Evolutionary conservation across 345 rosid species (phyloP).

Genomic region (Sapria himalayana): DNA sequence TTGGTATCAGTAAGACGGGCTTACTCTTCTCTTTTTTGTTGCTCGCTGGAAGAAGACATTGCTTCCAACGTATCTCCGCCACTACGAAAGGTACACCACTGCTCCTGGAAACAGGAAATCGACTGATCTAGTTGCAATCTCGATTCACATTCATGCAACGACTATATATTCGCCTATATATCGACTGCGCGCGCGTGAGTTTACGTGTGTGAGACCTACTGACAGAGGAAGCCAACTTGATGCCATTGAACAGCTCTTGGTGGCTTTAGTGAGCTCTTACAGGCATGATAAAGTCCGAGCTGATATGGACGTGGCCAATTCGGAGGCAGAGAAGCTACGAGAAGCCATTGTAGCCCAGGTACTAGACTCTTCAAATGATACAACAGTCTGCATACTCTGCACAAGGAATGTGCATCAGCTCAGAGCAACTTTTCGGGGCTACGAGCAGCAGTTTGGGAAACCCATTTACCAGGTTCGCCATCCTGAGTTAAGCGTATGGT

Average conservation of each 20-base stretch:
- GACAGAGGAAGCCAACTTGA: too few species aligned
- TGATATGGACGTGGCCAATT: constrained; percentile 28
- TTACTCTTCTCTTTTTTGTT: constrained; percentile 40
- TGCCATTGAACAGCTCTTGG: constrained; percentile 27
- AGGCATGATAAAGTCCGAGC: constrained; percentile 51
- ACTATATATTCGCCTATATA: too few species aligned
- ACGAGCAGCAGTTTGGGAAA: constrained; percentile 29
- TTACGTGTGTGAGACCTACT: too few species aligned
- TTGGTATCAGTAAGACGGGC: constrained; percentile 50
- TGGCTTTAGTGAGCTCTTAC: constrained; percentile 48
- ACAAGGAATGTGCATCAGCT: constrained; percentile 63
- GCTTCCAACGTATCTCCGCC: constrained; percentile 20
- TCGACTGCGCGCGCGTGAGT: too few species aligned
- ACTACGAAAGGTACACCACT: constrained; percentile 35
- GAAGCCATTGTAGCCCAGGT: constrained; percentile 39
- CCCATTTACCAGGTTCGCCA: constrained; percentile 38
- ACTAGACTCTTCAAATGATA: constrained; percentile 44
- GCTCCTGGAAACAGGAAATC: background rate
- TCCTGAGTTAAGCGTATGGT: too few species aligned
- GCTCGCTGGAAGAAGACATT: constrained; percentile 71
- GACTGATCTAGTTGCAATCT: too few species aligned
- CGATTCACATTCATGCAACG: too few species aligned
- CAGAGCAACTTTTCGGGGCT: constrained; percentile 39
- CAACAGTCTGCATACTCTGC: constrained; percentile 33
- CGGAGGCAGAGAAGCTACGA: constrained; percentile 39